Conservation (phyloP, 352 stramenopile species). For the Phytophthora constricta region DNA sequence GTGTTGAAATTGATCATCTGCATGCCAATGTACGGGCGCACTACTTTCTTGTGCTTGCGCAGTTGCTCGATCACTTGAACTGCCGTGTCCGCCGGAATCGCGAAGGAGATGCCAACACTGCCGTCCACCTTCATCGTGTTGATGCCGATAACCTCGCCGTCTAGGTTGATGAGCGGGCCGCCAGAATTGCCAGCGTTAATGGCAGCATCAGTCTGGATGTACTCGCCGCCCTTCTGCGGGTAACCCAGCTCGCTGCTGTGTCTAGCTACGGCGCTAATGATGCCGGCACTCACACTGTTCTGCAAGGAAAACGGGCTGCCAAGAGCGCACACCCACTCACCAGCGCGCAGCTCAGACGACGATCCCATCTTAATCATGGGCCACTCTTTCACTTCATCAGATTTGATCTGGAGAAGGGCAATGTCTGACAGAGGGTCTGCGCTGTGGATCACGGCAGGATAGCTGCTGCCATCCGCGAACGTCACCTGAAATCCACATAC, state of each 20-base stretch:
- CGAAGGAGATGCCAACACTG: conserved; percentile 92
- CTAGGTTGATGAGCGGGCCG: conserved; percentile 93
- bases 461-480: conserved; percentile 85
- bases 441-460: conserved; percentile 79
- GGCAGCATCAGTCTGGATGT: conserved; percentile 95
- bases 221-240: conserved; percentile 81
- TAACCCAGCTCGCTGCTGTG: conserved; percentile 91
- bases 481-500: conserved; percentile 59
- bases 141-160: conserved; percentile 94
- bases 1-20: conserved; percentile 91
- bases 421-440: conserved; percentile 91
- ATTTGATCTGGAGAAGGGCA: conserved; percentile 89
- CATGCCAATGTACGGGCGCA: conserved; percentile 92
- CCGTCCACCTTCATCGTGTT: conserved; percentile 95
- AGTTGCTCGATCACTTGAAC: conserved; percentile 91
- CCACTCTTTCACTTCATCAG: conserved; percentile 59
- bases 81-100: conserved; percentile 93
- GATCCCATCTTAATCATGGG: conserved; percentile 76
- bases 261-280: conserved; percentile 90
- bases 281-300: conserved; percentile 93
- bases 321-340: conserved; percentile 93
- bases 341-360: conserved; percentile 80
- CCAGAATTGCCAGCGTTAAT: conserved; percentile 95
- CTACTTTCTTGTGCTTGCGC: conserved; percentile 86
- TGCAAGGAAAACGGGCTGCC: conserved; percentile 91